Evolutionary conservation across 345 rosid genomes (phyloP), one percentile per base, ranked within the genome.

Genomic region (Diplotaxis tenuifolia): DNA sequence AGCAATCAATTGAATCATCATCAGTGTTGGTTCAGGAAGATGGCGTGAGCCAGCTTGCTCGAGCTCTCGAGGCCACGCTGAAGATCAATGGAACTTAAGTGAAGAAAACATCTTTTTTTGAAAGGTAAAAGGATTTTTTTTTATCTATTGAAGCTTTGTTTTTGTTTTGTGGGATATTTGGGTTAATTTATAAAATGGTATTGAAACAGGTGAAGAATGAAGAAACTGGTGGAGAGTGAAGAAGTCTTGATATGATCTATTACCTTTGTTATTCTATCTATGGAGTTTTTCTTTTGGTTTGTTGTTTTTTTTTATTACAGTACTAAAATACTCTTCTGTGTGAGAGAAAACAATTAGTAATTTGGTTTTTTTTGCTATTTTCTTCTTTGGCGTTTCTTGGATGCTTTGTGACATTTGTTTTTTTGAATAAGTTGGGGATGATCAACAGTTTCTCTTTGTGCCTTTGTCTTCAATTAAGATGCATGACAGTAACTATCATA

Each of bases 1-100:
- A 72, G 76, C 68, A 72, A 62, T 72, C 76, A 72, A 72, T 72
- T 28, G 23, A 62, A 59, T 36, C 38, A 15, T 49, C 68, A 59
- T 19, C 62, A 31, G 52, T 16, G 53, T 69, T 72, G 70, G 76
- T 63, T 54, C 69, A 7, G 62, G 52, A n/a, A 52, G 54, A 62
- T 32, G 61, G 62, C 68, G 31, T 71, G 75, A 53, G 50, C 75
- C 75, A 72, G 75, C 62, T 49, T 40, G 67, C 59, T 66, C 10
- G 67, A 59, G 58, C 74, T 58, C 6, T 59, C 67, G 32, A 21
- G 54, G 21, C 19, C 21, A 4, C 47, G 42, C 65, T 40, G 65
- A 14, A n/a, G 62, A 59, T 16, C 4, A 20, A 1, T 8, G 6
- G 10, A 70, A 47, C 12, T 0, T 45, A 40, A 70, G 1, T 1